Evolutionary conservation across 1,284 basidiomycete genomes (phyloP), one percentile per base, ranked within the genome.

Genomic region (Ganoderma leucocontextum): DNA sequence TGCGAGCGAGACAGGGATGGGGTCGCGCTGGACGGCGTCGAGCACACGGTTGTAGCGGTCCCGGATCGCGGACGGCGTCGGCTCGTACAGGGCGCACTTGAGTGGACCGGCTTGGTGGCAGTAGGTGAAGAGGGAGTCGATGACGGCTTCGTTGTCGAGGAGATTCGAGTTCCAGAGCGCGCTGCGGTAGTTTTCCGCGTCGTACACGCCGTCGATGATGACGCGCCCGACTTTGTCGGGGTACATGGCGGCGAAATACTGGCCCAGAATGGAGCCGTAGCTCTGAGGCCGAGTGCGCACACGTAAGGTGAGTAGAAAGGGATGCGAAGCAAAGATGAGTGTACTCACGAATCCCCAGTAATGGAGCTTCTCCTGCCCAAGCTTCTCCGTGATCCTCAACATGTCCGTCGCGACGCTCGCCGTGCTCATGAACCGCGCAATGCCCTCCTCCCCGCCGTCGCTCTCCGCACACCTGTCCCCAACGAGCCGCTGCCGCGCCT

Each of bases 321-420:
- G 2, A 29, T 2, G 10, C 4, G 41, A 17, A 19, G 22, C n/a
- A n/a, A 3, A 8, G 10, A 29, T 2, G 10, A 6, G 13, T 12
- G n/a, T 1, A 60, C 82, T 70, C 72, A 87, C 82, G 82, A 86
- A 83, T 17, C 86, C 86, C 85, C 85, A 87, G 71, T 86, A 88
- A 60, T 81, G 80, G 22, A 88, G 71, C 71, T 85, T 86, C 22
- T 83, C 79, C 64, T 75, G 74, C 1, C 85, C 85, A 70, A 84
- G 80, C 1, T 84, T 84, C 65, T 82, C 71, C 0, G 80, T 77
- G 67, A 88, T 87, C 38, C 78, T 74, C 52, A 87, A 73, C 86
- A 88, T 87, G 73, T 88, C 86, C 22, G 80, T 78, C 1, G 84
- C 85, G 6, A 83, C 83, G 59, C 83, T 78, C 49, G 83, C 80